A percentile compares a stretch with the other conserved stretches of the same genome.
These are phyloP conservation scores for Penicillium sp. DNA, from an alignment of 2,329 filamentous ascomycete species.

Conservation along the genomic window DNA sequence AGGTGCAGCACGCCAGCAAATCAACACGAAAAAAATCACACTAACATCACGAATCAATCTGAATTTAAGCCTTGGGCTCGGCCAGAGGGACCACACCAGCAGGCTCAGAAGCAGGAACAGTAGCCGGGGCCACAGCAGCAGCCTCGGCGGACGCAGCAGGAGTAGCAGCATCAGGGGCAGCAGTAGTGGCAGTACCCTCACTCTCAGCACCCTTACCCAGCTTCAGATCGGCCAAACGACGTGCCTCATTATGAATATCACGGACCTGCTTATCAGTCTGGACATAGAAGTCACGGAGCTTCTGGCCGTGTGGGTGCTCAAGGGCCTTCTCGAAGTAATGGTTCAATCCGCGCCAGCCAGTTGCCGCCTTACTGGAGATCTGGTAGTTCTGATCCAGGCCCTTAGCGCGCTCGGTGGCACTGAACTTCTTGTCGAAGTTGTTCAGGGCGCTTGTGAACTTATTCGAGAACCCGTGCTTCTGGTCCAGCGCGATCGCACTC, in stretches of 20 bases:
- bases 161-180: conserved; percentile 1
- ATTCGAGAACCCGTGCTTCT: conserved; percentile 81
- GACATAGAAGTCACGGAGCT: conserved; percentile 85
- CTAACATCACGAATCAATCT: conserved; percentile 11
- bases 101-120: conserved; percentile 27
- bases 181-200: conserved; percentile 20
- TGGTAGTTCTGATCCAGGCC: conserved; percentile 84
- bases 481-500: conserved; percentile 83
- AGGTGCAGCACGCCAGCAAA: conserved; percentile 5
- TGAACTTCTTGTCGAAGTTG: conserved; percentile 81
- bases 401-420: conserved; percentile 84
- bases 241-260: conserved; percentile 91
- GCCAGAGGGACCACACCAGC: conserved; percentile 28
- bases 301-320: conserved; percentile 84
- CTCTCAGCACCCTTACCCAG: conserved; percentile 52
- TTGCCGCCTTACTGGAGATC: conserved; percentile 73
- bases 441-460: conserved; percentile 78
- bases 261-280: conserved; percentile 84
- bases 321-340: conserved; percentile 96
- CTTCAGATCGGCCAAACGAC: conserved; percentile 87
- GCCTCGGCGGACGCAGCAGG: conserved; percentile 21
- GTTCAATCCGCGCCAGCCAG: conserved; percentile 68
- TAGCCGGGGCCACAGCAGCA: conserved; percentile 21
- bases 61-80: conserved; percentile 34
- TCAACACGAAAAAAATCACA: conserved; percentile 13